Conservation (phyloP, 495 filamentous ascomycete genomes). For the Wilcoxina mikolae region DNA sequence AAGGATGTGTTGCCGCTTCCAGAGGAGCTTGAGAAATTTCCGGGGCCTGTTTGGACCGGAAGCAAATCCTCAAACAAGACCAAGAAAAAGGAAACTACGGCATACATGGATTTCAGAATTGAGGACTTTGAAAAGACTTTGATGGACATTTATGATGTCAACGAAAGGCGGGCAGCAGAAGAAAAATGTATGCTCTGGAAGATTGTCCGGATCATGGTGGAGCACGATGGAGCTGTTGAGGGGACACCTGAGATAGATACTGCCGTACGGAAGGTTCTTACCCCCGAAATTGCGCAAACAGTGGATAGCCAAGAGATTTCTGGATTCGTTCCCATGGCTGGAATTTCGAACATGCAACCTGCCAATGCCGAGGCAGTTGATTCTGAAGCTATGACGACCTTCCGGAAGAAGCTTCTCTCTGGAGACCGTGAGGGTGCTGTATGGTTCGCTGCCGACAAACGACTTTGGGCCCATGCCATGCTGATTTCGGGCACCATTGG, state of each 20-base stretch:
- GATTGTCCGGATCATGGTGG: slow-evolving; percentile 60
- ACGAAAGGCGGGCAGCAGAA: slow-evolving; percentile 43
- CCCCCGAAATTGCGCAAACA: slow-evolving; percentile 34
- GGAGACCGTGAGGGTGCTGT: slow-evolving; percentile 85
- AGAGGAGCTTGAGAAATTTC: slow-evolving; percentile 64
- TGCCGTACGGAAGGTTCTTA: slow-evolving; percentile 57
- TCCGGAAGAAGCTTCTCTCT: slow-evolving; percentile 55
- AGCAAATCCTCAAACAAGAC: slow-evolving; percentile 48
- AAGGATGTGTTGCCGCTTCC: slow-evolving; percentile 53
- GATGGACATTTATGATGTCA: slow-evolving; percentile 17
- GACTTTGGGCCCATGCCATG: slow-evolving; percentile 92
- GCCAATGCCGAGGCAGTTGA: slow-evolving; percentile 48
- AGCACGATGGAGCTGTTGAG: slow-evolving; percentile 71
- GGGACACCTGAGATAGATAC: slow-evolving; percentile 57
- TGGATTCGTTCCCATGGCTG: slow-evolving; percentile 21
- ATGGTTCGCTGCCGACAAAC: slow-evolving; percentile 85
- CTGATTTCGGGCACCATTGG: slow-evolving; percentile 70
- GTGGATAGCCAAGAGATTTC: slow-evolving; percentile 2
- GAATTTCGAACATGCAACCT: slow-evolving; percentile 20
- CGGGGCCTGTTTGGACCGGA: slow-evolving; percentile 52
- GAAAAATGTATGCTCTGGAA: slow-evolving; percentile 86
- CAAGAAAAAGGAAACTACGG: slow-evolving; percentile 83
- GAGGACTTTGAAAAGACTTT: slow-evolving; percentile 42
- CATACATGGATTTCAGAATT: slow-evolving; percentile 68
- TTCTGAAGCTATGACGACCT: slow-evolving; percentile 46